Evolutionary conservation across 495 filamentous ascomycete genomes (phyloP).

Genomic region (Copromyces sp.): DNA sequence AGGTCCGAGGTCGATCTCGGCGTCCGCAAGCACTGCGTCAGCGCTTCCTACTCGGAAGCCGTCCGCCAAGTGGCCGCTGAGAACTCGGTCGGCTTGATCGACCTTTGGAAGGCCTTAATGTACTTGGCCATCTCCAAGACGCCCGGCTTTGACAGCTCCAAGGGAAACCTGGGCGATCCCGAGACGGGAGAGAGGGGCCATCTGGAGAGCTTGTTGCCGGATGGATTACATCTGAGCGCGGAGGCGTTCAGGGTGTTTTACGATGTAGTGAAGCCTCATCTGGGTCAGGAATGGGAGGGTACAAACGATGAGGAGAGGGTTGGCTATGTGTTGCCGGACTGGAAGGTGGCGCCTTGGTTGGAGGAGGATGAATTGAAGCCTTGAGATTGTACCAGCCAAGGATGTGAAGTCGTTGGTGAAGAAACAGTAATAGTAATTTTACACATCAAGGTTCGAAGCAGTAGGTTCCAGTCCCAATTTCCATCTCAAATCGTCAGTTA

Average conservation of each 20-base stretch:
- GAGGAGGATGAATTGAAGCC: conserved; percentile 14
- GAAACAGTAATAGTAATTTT: background rate
- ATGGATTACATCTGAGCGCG: conserved; percentile 45
- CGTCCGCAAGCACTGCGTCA: conserved; percentile 48
- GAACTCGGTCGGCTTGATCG: conserved; percentile 52
- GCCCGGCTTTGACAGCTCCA: conserved; percentile 27
- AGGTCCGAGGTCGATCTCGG: conserved; percentile 42
- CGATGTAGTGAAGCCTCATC: conserved; percentile 29
- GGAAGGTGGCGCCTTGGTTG: conserved; percentile 28
- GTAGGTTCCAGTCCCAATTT: background rate
- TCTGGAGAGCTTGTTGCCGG: conserved; percentile 38
- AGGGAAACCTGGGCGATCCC: conserved; percentile 32
- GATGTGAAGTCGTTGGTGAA: background rate
- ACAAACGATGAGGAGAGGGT: conserved; percentile 18
- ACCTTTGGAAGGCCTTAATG: conserved; percentile 69
- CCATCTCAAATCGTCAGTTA: background rate
- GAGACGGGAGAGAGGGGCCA: conserved; percentile 32
- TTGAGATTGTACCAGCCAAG: background rate
- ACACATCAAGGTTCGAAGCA: background rate
- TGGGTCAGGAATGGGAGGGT: conserved; percentile 29
- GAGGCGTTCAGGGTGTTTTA: conserved; percentile 38
- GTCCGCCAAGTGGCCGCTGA: conserved; percentile 54
- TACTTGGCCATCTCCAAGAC: conserved; percentile 36
- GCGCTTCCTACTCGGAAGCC: conserved; percentile 62
- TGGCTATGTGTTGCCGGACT: conserved; percentile 33